Base-by-base conservation (phyloP, 768 basidiomycete species). In the Tephrocybe rancida region DNA sequence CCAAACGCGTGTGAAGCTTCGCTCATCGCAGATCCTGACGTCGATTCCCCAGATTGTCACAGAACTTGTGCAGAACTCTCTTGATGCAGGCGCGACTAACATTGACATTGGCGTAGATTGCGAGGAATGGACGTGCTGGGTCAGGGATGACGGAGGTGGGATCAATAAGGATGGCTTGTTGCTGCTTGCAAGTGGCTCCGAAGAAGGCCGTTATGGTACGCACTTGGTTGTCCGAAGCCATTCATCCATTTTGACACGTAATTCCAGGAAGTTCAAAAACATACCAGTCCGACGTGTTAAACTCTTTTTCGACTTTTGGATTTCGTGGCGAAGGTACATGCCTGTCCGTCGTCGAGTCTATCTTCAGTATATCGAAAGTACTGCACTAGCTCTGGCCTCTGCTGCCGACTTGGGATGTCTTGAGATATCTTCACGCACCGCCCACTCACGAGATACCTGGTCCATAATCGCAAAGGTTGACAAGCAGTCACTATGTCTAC, bases 321-420 rank as follows among this genome's bases (percentile, higher is more conserved):
- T 96, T 93, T 71, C 84, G 95, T 60, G 95, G 95, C 32, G 95
- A 98, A 88, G 94, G 95, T 91, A 61, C 16, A 57, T 55, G 21
- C 19, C 22, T 11, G n/a, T 19, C 44, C n/a, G n/a, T n/a, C n/a
- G n/a, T 34, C 18, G 19, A 39, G 8, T 29, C n/a, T 13, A 16
- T 14, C 14, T 22, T 19, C 30, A 37, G 7, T 5, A 18, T 25
- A 24, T 7, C 43, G 11, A 25, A 29, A 18, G 26, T 29, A 30
- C 18, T 26, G 22, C 2, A 48, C 35, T 57, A 95, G 95, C 95
- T 3, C 70, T 97, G 48, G 88, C 92, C 16, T 95, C 94, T 43
- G 83, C 87, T 51, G 88, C 87, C 29, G 85, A 92, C 61, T 63
- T 98, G 2, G 84, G 82, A 6, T 86, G 87, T 57, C 64, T 97